phyloP scores from a whole-genome alignment of 345 rosid genomes.

The Eutrema japonicum region DNA sequence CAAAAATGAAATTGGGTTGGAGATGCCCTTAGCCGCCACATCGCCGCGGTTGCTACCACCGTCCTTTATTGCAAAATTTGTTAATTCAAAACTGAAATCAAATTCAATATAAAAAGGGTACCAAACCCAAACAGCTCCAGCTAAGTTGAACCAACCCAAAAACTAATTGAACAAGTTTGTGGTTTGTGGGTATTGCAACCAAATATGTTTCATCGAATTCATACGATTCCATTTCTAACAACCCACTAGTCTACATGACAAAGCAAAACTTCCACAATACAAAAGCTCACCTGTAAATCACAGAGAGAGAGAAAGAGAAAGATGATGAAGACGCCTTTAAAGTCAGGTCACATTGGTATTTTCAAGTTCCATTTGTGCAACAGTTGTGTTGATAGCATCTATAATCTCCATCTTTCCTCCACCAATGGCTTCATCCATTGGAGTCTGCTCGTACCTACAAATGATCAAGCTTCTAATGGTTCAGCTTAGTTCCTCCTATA shows the following conservation, averaged over 20 bases:
- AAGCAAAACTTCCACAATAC: slow-evolving; percentile 19
- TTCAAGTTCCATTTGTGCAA: slow-evolving; percentile 66
- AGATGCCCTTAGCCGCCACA: no score
- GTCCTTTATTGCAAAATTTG: no score
- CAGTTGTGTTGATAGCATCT: slow-evolving; percentile 66
- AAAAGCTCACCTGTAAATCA: slow-evolving; percentile 8
- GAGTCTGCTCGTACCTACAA: slow-evolving; percentile 77
- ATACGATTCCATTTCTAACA: slow-evolving; percentile 16
- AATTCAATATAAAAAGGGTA: no score
- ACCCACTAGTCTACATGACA: slow-evolving; percentile 14
- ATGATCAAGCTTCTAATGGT: background rate
- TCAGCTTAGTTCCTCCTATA: background rate
- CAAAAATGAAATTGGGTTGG: no score
- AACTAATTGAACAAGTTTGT: background rate
- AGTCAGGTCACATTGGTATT: slow-evolving; percentile 53
- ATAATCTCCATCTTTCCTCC: slow-evolving; percentile 67
- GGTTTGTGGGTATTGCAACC: slow-evolving; percentile 6
- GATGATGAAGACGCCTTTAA: slow-evolving; percentile 3
- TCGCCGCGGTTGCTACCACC: no score
- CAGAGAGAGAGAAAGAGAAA: background rate
- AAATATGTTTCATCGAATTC: background rate
- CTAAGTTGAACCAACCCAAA: background rate
- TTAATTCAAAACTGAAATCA: no score
- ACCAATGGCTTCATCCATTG: slow-evolving; percentile 81
- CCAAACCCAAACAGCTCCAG: no score